A percentile compares a stretch with the other conserved stretches of the same genome.
Evolutionary conservation across 2,329 filamentous ascomycete genomes (phyloP).

Genomic region (Scedosporium minutisporum): DNA sequence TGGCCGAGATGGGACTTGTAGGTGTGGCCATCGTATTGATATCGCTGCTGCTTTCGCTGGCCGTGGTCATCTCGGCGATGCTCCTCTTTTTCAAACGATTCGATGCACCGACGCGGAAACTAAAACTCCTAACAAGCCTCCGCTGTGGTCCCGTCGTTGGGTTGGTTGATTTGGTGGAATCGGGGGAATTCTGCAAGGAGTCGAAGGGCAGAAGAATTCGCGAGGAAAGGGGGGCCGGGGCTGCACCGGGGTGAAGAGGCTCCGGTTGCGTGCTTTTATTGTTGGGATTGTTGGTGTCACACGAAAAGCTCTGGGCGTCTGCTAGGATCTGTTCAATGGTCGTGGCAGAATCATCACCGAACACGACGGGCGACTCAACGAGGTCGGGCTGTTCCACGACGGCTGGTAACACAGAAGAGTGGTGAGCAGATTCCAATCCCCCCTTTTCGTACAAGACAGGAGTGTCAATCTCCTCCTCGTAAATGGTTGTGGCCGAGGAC

Average conservation of each 20-base stretch:
- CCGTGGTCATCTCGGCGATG: constrained; percentile 1
- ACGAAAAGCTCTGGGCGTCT: not conserved
- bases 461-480: constrained; percentile 19
- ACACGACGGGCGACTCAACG: not conserved
- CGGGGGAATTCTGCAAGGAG: not conserved
- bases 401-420: constrained; percentile 1
- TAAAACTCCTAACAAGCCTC: not conserved
- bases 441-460: constrained; percentile 23
- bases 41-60: not conserved
- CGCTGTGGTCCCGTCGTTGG: not conserved
- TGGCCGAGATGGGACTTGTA: not conserved
- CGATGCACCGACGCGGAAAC: constrained; percentile 1
- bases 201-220: not conserved
- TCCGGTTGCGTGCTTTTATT: not conserved
- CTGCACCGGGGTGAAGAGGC: not conserved
- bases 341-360: not conserved
- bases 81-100: constrained; percentile 4
- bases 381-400: not conserved
- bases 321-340: not conserved
- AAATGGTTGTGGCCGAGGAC: constrained; percentile 27
- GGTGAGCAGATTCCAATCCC: not conserved
- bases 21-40: not conserved
- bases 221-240: not conserved
- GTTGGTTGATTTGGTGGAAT: not conserved
- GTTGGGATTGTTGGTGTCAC: not conserved